phyloP scores from a whole-genome alignment of 176 grass and related monocot genomes.

The Zea luxurians region DNA sequence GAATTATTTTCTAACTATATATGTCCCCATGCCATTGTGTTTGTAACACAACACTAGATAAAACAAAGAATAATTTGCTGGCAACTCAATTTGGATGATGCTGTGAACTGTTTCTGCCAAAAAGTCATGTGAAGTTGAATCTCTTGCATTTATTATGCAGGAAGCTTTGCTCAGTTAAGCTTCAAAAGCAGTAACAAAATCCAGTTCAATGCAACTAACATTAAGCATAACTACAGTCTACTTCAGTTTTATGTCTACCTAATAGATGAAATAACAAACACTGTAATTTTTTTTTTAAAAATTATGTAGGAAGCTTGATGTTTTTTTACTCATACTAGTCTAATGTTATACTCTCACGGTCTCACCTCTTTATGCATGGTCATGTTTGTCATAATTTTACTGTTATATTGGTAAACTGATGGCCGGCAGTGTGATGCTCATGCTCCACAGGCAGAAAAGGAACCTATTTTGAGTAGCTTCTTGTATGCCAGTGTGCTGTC shows the following conservation, averaged over 20 bases:
- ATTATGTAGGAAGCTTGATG: background rate
- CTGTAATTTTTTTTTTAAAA: background rate
- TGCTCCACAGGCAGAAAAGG: conserved; percentile 83
- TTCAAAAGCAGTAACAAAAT: conserved; percentile 6
- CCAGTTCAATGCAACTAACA: background rate
- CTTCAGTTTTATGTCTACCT: background rate
- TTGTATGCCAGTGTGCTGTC: conserved; percentile 90
- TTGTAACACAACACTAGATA: background rate
- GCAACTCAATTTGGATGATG: conserved; percentile 13
- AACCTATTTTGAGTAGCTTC: conserved; percentile 96
- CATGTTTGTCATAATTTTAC: background rate
- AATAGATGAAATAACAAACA: background rate
- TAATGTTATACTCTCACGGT: background rate
- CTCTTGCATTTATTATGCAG: background rate
- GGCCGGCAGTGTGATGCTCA: background rate
- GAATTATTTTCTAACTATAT: background rate
- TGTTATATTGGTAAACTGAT: conserved; percentile 8
- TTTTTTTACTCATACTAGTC: conserved; percentile 1
- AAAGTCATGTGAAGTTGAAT: background rate
- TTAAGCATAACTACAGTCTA: conserved; percentile 7
- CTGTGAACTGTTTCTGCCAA: background rate
- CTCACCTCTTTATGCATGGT: background rate
- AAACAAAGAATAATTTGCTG: conserved; percentile 5
- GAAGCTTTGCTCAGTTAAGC: background rate
- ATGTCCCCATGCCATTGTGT: background rate